Evolutionary conservation across 352 stramenopile species (phyloP).

Genomic region (Phytophthora litchii): DNA sequence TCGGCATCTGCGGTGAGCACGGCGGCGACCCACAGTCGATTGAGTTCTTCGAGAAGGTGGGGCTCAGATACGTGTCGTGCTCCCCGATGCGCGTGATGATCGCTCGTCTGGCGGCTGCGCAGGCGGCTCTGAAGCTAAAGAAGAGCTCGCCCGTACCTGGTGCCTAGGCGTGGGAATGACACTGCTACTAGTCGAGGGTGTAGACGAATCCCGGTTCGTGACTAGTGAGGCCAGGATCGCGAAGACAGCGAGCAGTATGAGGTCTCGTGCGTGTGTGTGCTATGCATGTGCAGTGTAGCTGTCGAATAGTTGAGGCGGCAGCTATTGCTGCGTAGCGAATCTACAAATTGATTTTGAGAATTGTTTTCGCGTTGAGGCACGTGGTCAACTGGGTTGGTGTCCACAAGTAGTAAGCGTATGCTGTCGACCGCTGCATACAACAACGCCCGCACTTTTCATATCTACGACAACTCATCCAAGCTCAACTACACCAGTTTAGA

Average conservation of each 20-base stretch:
- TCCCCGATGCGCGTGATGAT: constrained; percentile 36
- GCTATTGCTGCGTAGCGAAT: too few species aligned
- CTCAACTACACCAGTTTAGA: too few species aligned
- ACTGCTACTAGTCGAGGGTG: constrained; percentile 2
- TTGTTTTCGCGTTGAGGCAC: too few species aligned
- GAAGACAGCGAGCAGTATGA: constrained; percentile 22
- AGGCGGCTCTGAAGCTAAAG: constrained; percentile 31
- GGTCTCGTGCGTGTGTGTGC: constrained; percentile 9
- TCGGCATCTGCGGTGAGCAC: constrained; percentile 22
- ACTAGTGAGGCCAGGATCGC: constrained; percentile 9
- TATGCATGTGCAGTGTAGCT: constrained; percentile 8
- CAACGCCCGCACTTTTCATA: too few species aligned
- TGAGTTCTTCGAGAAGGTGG: constrained; percentile 35
- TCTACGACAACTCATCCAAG: too few species aligned
- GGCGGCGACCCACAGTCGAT: constrained; percentile 31
- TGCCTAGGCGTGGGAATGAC: constrained; percentile 2
- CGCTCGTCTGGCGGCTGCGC: constrained; percentile 31
- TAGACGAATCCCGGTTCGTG: constrained; percentile 1
- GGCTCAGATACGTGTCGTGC: constrained; percentile 27
- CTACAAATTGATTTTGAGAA: too few species aligned
- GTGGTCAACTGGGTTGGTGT: too few species aligned
- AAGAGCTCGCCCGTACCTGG: constrained; percentile 25
- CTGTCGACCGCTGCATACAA: too few species aligned
- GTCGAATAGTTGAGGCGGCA: too few species aligned
- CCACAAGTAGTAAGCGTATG: too few species aligned